Conservation (phyloP, 495 filamentous ascomycete genomes). For the Penicillium egyptiacum region DNA sequence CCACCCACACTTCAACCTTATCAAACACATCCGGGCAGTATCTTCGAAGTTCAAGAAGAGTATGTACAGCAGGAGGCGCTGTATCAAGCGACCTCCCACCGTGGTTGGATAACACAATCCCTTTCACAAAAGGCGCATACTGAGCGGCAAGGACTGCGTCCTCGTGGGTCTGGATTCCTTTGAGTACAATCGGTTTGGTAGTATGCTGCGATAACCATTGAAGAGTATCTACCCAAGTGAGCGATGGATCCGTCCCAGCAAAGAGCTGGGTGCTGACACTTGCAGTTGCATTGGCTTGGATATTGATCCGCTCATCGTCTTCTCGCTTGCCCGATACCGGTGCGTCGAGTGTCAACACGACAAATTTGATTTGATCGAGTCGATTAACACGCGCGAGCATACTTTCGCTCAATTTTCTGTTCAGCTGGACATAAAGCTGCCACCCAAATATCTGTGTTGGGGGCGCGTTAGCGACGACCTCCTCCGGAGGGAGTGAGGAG, state of each 20-base stretch:
- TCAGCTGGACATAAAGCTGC: slow-evolving; percentile 73
- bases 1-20: slow-evolving; percentile 62
- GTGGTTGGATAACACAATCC: slow-evolving; percentile 68
- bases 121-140: slow-evolving; percentile 49
- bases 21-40: slow-evolving; percentile 54
- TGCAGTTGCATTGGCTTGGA: slow-evolving; percentile 42
- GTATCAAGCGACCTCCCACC: slow-evolving; percentile 67
- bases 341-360: slow-evolving; percentile 82
- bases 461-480: slow-evolving; percentile 53
- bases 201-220: slow-evolving; percentile 67
- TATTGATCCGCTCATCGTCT: slow-evolving; percentile 67
- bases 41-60: slow-evolving; percentile 62
- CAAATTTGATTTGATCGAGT: slow-evolving; percentile 46
- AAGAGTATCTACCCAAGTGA: slow-evolving; percentile 72
- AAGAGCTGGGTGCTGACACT: slow-evolving; percentile 56
- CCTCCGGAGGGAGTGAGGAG: slow-evolving; percentile 56
- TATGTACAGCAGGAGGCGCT: slow-evolving; percentile 56
- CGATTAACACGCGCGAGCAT: slow-evolving; percentile 44
- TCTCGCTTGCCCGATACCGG: slow-evolving; percentile 84
- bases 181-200: slow-evolving; percentile 56
- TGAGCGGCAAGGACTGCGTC: slow-evolving; percentile 60
- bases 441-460: slow-evolving; percentile 54
- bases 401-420: slow-evolving; percentile 55
- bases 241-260: slow-evolving; percentile 57
- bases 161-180: slow-evolving; percentile 61